Base-by-base conservation (phyloP, 2,329 filamentous ascomycete genomes). In the Ascochyta clinopodiicola region DNA sequence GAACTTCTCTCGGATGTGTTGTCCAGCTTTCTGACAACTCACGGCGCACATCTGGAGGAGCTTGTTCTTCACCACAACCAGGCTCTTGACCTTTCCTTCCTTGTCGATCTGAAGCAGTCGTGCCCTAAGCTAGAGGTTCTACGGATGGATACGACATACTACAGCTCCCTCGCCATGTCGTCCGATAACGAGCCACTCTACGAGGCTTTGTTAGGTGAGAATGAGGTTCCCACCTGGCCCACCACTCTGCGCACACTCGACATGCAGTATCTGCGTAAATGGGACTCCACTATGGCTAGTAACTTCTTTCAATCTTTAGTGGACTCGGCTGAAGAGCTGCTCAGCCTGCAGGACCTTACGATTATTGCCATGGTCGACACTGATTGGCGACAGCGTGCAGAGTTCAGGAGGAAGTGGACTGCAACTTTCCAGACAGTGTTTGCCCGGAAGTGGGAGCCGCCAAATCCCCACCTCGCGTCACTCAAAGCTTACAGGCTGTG, bases 301-400 rank as follows among this genome's bases (percentile, higher is more conserved):
- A 86, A 86, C 53, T 91, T 97, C 64, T 90, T 97, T 63, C 82
- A 85, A 36, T 95, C 91, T 15, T 80, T 98, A 2, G 83, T 94
- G 21, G 83, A 92, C 54, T 86, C 85, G 44, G 91, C 92, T 0
- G 78, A 82, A 1, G 75, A 82, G 2, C 74, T 98, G 21, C 84
- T 82, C 0, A 78, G 86, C 54, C 82, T 98, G 22, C 87, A 92
- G 8, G 81, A 83, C 38, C 78, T 97, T 10, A 82, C 84, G 1
- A 84, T 97, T 62, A 60, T 68, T 10, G 88, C 89, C 1, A 94
- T 92, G 74, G 80, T 97, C 43, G 86, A 93, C 67, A 87, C 89
- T 24, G 80, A 81, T 10, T 96, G 92, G 91, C 88, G 92, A 58
- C 86, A 92, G 69, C 86, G 94, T 37, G 90, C 90, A 17, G 83